Evolutionary conservation across 2,329 filamentous ascomycete genomes (phyloP).

Genomic region (Exophiala calicioides): DNA sequence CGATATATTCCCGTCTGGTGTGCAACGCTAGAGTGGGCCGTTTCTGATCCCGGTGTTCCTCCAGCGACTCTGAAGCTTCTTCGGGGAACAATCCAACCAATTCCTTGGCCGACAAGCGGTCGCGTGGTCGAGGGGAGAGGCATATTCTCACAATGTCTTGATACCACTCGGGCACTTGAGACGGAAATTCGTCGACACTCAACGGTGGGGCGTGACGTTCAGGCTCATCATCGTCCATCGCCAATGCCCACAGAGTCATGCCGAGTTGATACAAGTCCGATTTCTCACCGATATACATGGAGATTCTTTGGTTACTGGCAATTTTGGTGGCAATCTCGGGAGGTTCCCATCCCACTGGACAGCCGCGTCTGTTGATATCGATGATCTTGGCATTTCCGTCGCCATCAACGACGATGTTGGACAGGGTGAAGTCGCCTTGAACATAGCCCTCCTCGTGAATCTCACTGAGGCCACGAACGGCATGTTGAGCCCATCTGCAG

Average conservation of each 20-base stretch:
- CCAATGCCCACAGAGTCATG: constrained; percentile 94
- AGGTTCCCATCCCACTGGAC: constrained; percentile 95
- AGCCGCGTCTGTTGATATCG: constrained; percentile 96
- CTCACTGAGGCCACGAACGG: constrained; percentile 83
- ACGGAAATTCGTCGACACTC: constrained; percentile 54
- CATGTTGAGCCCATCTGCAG: constrained; percentile 87
- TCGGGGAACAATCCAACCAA: constrained; percentile 69
- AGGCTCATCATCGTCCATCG: constrained; percentile 84
- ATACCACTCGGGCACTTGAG: constrained; percentile 76
- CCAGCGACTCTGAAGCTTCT: constrained; percentile 8
- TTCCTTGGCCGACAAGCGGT: constrained; percentile 70
- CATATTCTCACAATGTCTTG: constrained; percentile 73
- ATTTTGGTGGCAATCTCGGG: constrained; percentile 86
- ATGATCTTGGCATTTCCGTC: constrained; percentile 91
- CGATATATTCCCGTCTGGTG: constrained; percentile 28
- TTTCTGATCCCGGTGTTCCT: constrained; percentile 7
- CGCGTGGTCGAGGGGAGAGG: constrained; percentile 70
- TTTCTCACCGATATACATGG: constrained; percentile 98
- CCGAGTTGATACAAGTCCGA: constrained; percentile 94
- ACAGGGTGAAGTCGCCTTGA: constrained; percentile 94
- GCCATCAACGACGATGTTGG: constrained; percentile 91
- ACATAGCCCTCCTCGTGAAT: constrained; percentile 97
- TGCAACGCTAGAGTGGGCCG: constrained; percentile 21
- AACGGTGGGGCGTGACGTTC: constrained; percentile 76
- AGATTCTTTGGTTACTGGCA: constrained; percentile 82